Base-by-base conservation (phyloP, 306 rosid genomes). In the Trichosanthes cucumerina region DNA sequence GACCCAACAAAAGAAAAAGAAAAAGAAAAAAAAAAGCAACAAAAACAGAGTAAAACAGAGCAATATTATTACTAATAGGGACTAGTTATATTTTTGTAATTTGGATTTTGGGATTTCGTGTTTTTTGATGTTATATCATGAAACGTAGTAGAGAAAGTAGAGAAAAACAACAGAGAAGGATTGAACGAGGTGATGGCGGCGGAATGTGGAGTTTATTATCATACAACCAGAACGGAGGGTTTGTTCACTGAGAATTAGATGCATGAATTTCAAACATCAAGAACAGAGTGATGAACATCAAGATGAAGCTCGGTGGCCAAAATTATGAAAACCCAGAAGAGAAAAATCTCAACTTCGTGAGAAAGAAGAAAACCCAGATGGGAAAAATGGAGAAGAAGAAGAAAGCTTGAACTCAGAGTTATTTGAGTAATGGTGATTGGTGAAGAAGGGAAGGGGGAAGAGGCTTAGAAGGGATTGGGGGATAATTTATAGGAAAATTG, bases 121-220 rank as follows among this genome's bases (percentile, higher is more conserved):
- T 19, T 16, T 15, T 13, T 1, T 11, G 26, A 31, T 14, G 28
- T 9, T 18, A 18, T 72, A 88, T 91, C 90, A 95, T 95, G 98
- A 95, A 86, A 95, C 97, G 87, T 92, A 91, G 83, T 95, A 95
- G 21, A 95, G 78, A 88, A 89, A 95, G 86, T 95, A 95, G 71
- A 95, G 98, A 83, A 95, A 95, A 24, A 87, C 97, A 77, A 95
- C 98, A 7, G 98, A 95, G 96, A 95, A 95, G 9, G 98, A 95
- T 87, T 95, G 98, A 92, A 95, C 97, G 59, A 95, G 82, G 69
- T 95, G 98, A 90, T 91, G 92, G 91, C 95, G 93, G 81, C 96
- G 80, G 63, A 87, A 86, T 60, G 92, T 87, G 82, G 97, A 92
- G 88, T 87, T 89, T 88, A 88, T 91, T 66, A 95, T 91, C 98